These are phyloP conservation scores for Pseudogymnoascus sp. DNA, from an alignment of 2,329 filamentous ascomycete species.

Conservation along the genomic window DNA sequence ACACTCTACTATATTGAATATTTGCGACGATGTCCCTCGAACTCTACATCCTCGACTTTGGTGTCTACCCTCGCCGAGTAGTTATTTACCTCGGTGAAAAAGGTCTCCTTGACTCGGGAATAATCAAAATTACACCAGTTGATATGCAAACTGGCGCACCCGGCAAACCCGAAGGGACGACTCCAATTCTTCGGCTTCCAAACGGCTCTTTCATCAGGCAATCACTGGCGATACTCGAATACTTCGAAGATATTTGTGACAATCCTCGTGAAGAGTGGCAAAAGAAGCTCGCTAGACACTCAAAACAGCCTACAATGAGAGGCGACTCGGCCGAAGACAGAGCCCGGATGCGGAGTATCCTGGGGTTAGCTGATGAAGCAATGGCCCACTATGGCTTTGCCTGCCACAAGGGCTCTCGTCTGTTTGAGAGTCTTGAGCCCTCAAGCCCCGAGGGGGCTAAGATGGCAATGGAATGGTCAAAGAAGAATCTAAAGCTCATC, in stretches of 20 bases:
- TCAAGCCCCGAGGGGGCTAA: not conserved
- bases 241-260: slow-evolving; percentile 22
- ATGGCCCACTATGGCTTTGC: slow-evolving; percentile 4
- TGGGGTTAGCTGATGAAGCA: slow-evolving; percentile 9
- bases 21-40: slow-evolving; percentile 8
- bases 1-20: not conserved
- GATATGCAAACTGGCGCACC: slow-evolving; percentile 13
- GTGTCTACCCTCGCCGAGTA: slow-evolving; percentile 13
- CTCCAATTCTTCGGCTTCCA: slow-evolving; percentile 18
- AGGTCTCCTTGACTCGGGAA: not conserved
- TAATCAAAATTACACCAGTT: slow-evolving; percentile 5
- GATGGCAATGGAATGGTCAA: not conserved
- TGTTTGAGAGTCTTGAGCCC: slow-evolving; percentile 10
- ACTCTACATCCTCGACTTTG: slow-evolving; percentile 11
- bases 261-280: not conserved
- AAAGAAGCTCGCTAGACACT: not conserved
- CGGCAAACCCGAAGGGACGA: slow-evolving; percentile 19
- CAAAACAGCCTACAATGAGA: slow-evolving; percentile 6
- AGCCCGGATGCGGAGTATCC: slow-evolving; percentile 9
- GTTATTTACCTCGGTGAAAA: slow-evolving; percentile 12
- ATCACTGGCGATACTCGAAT: slow-evolving; percentile 22
- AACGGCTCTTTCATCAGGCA: slow-evolving; percentile 20
- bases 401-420: slow-evolving; percentile 9
- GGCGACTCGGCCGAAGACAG: slow-evolving; percentile 10
- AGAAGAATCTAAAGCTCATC: slow-evolving; percentile 8